Evolutionary conservation across 1,139 yeast genomes (phyloP).

Genomic region (Suhomyces chickasaworum): DNA sequence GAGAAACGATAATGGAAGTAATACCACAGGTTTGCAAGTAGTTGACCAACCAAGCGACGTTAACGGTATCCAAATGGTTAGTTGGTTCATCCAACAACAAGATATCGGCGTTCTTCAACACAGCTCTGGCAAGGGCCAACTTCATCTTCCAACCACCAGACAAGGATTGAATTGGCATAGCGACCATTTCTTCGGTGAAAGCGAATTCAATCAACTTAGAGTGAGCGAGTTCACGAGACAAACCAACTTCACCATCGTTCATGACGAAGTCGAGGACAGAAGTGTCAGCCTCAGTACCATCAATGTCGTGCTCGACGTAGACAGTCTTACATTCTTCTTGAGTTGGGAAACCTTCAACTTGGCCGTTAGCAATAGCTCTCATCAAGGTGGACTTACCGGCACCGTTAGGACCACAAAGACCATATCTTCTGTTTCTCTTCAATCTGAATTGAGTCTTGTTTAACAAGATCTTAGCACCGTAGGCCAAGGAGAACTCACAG

Average conservation of each 20-base stretch:
- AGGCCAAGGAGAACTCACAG: slow-evolving; percentile 99
- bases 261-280: slow-evolving; percentile 88
- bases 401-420: slow-evolving; percentile 99
- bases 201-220: slow-evolving; percentile 82
- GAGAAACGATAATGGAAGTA: slow-evolving; percentile 97
- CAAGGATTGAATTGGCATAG: slow-evolving; percentile 90
- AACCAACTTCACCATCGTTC: slow-evolving; percentile 79
- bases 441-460: slow-evolving; percentile 99
- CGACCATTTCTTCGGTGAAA: slow-evolving; percentile 89
- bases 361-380: slow-evolving; percentile 99
- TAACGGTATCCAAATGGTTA: slow-evolving; percentile 98
- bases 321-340: slow-evolving; percentile 98
- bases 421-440: slow-evolving; percentile 99
- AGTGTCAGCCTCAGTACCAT: slow-evolving; percentile 96
- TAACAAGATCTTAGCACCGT: slow-evolving; percentile 99
- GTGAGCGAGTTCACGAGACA: slow-evolving; percentile 65
- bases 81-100: slow-evolving; percentile 99
- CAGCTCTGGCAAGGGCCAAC: slow-evolving; percentile 99
- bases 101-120: slow-evolving; percentile 97
- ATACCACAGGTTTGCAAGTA: slow-evolving; percentile 98
- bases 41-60: slow-evolving; percentile 99
- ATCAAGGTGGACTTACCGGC: slow-evolving; percentile 99
- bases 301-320: slow-evolving; percentile 99
- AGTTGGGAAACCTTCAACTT: slow-evolving; percentile 99
- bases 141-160: slow-evolving; percentile 99